Evolutionary conservation across 2,329 filamentous ascomycete species (phyloP).

Genomic region (Colletotrichum tanaceti): DNA sequence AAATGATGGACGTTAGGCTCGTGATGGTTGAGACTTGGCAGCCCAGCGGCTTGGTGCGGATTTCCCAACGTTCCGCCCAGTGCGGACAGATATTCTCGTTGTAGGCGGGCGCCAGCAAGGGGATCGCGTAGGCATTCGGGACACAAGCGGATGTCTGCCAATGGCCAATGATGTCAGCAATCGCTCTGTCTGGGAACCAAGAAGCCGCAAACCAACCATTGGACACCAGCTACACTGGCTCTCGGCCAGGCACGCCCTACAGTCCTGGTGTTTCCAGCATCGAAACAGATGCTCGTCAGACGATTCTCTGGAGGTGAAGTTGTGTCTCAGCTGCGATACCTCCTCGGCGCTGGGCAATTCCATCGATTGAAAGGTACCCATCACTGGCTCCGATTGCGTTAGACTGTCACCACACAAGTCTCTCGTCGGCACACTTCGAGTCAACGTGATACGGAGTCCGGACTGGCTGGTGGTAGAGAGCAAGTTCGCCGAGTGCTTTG

Average conservation of each 20-base stretch:
- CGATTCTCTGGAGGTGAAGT: constrained; percentile 47
- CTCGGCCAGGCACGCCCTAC: constrained; percentile 57
- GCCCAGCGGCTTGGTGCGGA: constrained; percentile 53
- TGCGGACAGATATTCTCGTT: constrained; percentile 64
- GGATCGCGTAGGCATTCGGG: constrained; percentile 60
- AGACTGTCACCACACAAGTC: not conserved
- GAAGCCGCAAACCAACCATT: constrained; percentile 53
- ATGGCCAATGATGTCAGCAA: constrained; percentile 1
- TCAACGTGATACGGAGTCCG: not conserved
- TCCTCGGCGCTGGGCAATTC: constrained; percentile 2
- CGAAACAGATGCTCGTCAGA: constrained; percentile 56
- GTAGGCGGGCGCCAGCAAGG: constrained; percentile 62
- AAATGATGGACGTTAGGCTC: constrained; percentile 50
- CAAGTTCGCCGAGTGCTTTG: too few relatives aligned
- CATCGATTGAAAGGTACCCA: not conserved
- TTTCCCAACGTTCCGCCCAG: constrained; percentile 57
- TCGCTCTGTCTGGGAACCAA: constrained; percentile 6
- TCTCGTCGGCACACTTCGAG: not conserved
- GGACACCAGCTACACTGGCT: constrained; percentile 65
- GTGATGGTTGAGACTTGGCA: constrained; percentile 58
- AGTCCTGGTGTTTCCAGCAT: constrained; percentile 65
- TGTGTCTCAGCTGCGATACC: constrained; percentile 39
- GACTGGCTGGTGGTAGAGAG: not conserved
- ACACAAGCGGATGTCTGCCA: constrained; percentile 65
- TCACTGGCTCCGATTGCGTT: not conserved